Evolutionary conservation across 2,329 filamentous ascomycete genomes (phyloP).

Genomic region (Fusarium coicis): DNA sequence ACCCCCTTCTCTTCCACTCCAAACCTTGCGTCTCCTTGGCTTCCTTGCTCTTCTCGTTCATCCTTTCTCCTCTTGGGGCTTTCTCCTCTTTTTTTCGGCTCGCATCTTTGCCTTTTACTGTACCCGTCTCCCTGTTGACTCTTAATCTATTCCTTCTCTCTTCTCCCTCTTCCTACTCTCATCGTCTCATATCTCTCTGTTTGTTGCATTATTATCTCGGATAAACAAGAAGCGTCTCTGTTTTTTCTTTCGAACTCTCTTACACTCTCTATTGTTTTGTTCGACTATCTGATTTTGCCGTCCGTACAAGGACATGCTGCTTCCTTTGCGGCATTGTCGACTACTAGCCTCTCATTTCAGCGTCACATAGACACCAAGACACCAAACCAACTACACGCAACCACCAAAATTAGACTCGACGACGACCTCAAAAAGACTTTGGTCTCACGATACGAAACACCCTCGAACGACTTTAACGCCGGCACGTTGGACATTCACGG

Average conservation of each 20-base stretch:
- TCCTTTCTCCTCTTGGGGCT: conserved; percentile 34
- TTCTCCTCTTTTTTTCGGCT: conserved; percentile 26
- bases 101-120: conserved; percentile 16
- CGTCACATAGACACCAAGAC: conserved; percentile 36
- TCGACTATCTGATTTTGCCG: conserved; percentile 18
- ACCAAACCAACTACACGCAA: conserved; percentile 12
- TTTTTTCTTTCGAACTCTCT: conserved; percentile 23
- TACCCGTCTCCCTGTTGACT: conserved; percentile 21
- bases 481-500: conserved; percentile 42
- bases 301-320: conserved; percentile 42
- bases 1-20: conserved; percentile 23
- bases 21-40: conserved; percentile 30
- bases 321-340: conserved; percentile 42
- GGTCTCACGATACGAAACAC: conserved; percentile 21
- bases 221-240: conserved; percentile 35
- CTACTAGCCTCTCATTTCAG: conserved; percentile 40
- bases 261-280: conserved; percentile 23
- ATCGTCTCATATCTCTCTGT: conserved; percentile 26
- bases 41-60: conserved; percentile 30
- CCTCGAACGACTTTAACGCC: conserved; percentile 34
- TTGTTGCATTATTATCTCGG: conserved; percentile 24
- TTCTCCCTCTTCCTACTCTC: conserved; percentile 23
- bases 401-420: conserved; percentile 23
- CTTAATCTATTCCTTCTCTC: conserved; percentile 14
- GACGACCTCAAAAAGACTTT: conserved; percentile 20